These are phyloP conservation scores for Pyrus pyrifolia DNA, from an alignment of 306 rosid genomes.

Conservation along the genomic window DNA sequence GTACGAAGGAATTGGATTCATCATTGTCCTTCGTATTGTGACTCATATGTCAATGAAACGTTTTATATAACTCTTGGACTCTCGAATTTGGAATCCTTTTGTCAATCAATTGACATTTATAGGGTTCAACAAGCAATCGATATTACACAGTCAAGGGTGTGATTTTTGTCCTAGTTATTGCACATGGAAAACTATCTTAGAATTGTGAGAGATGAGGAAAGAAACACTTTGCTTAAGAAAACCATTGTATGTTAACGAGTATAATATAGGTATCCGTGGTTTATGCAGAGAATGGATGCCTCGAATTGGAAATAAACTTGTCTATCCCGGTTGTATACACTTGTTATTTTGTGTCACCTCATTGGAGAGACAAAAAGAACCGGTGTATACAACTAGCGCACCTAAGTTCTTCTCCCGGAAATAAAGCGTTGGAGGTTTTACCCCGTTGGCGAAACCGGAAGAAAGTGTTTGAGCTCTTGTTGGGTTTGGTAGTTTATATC, in stretches of 20 bases:
- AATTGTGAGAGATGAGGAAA: neutral
- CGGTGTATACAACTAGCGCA: neutral
- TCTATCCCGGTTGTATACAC: neutral
- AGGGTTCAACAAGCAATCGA: too few relatives aligned
- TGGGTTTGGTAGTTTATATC: neutral
- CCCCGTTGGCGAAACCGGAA: neutral
- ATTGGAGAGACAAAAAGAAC: neutral
- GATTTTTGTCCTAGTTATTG: neutral
- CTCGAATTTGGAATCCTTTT: too few relatives aligned
- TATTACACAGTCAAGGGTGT: neutral
- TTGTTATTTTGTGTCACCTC: neutral
- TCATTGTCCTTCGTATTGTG: neutral
- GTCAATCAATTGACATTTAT: too few relatives aligned
- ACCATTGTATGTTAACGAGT: neutral
- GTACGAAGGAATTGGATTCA: neutral
- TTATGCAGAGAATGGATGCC: neutral
- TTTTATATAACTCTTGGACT: too few relatives aligned
- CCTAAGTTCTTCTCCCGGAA: neutral
- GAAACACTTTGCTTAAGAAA: neutral
- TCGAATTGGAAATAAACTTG: neutral
- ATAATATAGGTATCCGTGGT: neutral
- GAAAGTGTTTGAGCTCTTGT: neutral
- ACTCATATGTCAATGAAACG: neutral
- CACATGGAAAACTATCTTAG: neutral
- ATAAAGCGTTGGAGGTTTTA: neutral